Base-by-base conservation (phyloP, 2,329 filamentous ascomycete genomes). In the Talaromyces sp. region DNA sequence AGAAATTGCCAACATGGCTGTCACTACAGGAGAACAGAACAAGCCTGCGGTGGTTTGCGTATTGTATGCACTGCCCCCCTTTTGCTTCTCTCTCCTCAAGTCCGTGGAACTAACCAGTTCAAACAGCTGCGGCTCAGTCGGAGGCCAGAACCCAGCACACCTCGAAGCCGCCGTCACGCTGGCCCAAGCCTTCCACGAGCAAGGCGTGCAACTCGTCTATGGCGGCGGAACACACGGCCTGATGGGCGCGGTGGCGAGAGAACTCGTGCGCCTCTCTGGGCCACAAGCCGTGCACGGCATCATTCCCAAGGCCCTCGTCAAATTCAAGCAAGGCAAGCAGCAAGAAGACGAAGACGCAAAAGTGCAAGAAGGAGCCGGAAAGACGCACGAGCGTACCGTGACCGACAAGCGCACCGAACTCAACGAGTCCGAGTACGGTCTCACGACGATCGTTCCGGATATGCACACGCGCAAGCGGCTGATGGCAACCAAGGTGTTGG, bases 391-490 rank as follows among this genome's bases (percentile, higher is more conserved):
- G 65, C 81, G 87, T 57, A 78, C 83, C 11, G 77, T 89, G 9
- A 46, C 19, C 31, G 66, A 69, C 50, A 63, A 68, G 35, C 53
- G 66, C 11, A 66, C 67, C 1, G 67, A 75, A 41, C 64, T 77
- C 4, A 68, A 69, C 49, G 71, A 78, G 61, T 71, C 72, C 0
- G 75, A 79, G 58, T 99, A 91, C 73, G 95, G 95, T 10, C 81
- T 83, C 50, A 97, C 92, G 13, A 97, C 92, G 0, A 86, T 97
- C 9, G 95, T 98, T 29, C 83, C 86, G 67, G 92, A 97, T 73
- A 99, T 99, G 95, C 95, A 99, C 78, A 93, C 91, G 49, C 86
- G 95, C 65, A 99, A 99, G 81, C 86, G 89, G 67, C 82, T 95
- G 79, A 98, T 99, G 95, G 93, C 93, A 7, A 82, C 86, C 68